phyloP scores from a whole-genome alignment of 352 stramenopile species.

The Phytophthora ohioensis region DNA sequence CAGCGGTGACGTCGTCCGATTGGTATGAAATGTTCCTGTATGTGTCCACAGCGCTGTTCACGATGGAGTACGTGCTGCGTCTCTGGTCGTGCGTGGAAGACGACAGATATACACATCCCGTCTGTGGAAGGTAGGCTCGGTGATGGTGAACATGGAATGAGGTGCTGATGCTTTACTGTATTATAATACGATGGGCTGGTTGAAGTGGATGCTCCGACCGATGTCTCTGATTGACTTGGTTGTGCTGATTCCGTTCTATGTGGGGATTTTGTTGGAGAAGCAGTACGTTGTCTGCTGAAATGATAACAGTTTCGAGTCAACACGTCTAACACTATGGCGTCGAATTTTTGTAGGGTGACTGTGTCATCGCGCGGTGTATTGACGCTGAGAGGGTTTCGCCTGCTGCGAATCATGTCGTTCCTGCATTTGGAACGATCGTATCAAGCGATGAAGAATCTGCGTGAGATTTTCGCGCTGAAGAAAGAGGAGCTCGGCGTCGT shows the following conservation, averaged over 20 bases:
- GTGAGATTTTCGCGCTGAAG: constrained; percentile 79
- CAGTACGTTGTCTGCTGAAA: constrained; percentile 45
- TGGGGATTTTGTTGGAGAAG: constrained; percentile 78
- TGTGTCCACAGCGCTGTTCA: constrained; percentile 79
- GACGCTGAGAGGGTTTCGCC: constrained; percentile 73
- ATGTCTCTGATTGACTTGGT: constrained; percentile 87
- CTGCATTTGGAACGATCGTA: constrained; percentile 83
- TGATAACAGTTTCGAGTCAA: background rate
- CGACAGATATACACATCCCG: constrained; percentile 56
- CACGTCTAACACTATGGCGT: constrained; percentile 3
- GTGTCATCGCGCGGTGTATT: constrained; percentile 62
- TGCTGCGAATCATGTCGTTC: constrained; percentile 86
- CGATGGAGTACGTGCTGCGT: constrained; percentile 75
- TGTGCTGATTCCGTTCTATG: constrained; percentile 81
- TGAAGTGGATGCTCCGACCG: constrained; percentile 81
- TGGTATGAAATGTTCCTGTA: constrained; percentile 87
- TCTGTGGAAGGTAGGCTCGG: constrained; percentile 57
- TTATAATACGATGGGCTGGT: constrained; percentile 33
- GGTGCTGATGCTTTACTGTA: background rate
- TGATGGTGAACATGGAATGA: background rate
- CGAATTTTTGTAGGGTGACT: constrained; percentile 33
- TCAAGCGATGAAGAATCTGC: constrained; percentile 78
- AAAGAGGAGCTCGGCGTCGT: constrained; percentile 82
- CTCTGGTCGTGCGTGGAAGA: constrained; percentile 89
- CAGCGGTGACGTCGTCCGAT: constrained; percentile 47